Evolutionary conservation across 768 basidiomycete species (phyloP).

Genomic region (Jaapia argillacea): DNA sequence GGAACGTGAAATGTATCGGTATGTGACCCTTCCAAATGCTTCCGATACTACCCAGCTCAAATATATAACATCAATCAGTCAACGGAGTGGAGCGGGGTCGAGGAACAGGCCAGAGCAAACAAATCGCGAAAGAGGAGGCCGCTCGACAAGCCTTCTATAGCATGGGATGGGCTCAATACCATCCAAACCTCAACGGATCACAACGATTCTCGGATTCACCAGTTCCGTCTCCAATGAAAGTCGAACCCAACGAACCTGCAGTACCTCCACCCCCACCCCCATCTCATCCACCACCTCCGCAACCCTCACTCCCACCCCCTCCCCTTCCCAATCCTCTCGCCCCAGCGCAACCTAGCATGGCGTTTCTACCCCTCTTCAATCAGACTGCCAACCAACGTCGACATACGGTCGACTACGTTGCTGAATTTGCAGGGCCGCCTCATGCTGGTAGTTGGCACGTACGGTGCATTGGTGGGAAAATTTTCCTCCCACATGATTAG

Average conservation of each 20-base stretch:
- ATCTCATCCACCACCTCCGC: constrained; percentile 20
- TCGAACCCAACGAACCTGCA: background rate
- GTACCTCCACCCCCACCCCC: constrained; percentile 11
- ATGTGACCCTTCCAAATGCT: constrained; percentile 20
- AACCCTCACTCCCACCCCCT: constrained; percentile 17
- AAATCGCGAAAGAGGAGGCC: constrained; percentile 70
- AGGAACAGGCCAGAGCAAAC: constrained; percentile 60
- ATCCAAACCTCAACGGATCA: background rate
- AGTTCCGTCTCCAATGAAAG: background rate
- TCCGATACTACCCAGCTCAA: background rate
- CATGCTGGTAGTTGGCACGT: constrained; percentile 63
- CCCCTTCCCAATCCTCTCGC: constrained; percentile 43
- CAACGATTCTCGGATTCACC: constrained; percentile 1
- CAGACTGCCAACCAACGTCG: constrained; percentile 61
- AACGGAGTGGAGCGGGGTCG: constrained; percentile 60
- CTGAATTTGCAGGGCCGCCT: constrained; percentile 51
- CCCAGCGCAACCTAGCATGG: constrained; percentile 51
- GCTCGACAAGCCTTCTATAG: constrained; percentile 61
- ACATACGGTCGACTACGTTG: constrained; percentile 49
- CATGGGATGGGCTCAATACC: constrained; percentile 52
- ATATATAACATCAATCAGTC: constrained; percentile 28
- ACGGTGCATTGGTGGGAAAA: constrained; percentile 60
- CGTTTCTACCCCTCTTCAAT: constrained; percentile 68
- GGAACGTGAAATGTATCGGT: constrained; percentile 65
- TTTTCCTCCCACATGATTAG: background rate